Evolutionary conservation across 257 asterid genomes (phyloP).

Genomic region (Nicotiana attenuata): DNA sequence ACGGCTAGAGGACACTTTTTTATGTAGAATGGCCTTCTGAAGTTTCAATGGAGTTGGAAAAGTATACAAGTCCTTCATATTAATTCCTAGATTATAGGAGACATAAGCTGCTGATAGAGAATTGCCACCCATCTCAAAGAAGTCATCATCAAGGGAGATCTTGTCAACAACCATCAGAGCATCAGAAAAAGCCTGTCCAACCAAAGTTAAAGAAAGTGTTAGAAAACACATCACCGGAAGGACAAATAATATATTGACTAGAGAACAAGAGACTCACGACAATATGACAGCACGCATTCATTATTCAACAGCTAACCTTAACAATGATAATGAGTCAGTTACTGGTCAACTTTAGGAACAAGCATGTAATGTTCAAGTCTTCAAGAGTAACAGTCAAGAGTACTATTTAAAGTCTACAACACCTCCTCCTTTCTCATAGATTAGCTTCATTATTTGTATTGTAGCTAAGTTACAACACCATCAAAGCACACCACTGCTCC

Average conservation of each 20-base stretch:
- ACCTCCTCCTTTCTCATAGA: background rate
- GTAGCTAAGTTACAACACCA: background rate
- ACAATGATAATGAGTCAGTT: background rate
- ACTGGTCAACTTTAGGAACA: background rate
- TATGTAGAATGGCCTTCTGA: slow-evolving; percentile 47
- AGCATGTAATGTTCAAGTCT: background rate
- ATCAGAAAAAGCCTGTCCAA: slow-evolving; percentile 65
- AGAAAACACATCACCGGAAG: slow-evolving; percentile 10
- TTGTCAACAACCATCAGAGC: slow-evolving; percentile 63
- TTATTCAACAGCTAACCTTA: background rate
- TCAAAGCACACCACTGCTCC: background rate
- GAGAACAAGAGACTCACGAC: background rate
- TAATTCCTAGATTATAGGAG: slow-evolving; percentile 71
- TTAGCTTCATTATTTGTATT: background rate
- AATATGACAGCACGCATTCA: slow-evolving; percentile 4
- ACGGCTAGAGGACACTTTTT: slow-evolving; percentile 27
- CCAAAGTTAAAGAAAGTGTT: slow-evolving; percentile 1
- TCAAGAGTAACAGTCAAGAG: background rate
- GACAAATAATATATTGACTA: background rate
- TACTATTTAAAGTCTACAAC: background rate
- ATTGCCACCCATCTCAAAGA: slow-evolving; percentile 83
- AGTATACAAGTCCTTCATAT: slow-evolving; percentile 69
- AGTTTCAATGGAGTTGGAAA: slow-evolving; percentile 70
- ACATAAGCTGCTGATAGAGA: slow-evolving; percentile 83
- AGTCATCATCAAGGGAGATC: slow-evolving; percentile 57